These are phyloP conservation scores for Rhodomyrtus psidioides DNA, from an alignment of 441 rosid genomes.

Conservation along the genomic window DNA sequence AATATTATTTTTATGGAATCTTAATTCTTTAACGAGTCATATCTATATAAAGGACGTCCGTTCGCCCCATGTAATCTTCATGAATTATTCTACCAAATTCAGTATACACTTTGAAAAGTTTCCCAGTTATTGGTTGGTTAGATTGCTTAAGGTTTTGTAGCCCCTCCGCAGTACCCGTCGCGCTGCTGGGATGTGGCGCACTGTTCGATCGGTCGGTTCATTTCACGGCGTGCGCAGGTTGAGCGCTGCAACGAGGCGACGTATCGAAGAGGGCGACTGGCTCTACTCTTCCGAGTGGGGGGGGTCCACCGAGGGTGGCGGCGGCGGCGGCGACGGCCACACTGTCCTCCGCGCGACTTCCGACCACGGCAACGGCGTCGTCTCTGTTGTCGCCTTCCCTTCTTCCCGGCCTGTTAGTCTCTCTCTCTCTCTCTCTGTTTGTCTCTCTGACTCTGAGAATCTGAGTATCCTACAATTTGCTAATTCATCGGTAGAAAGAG, in stretches of 20 bases:
- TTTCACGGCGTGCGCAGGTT: constrained; percentile 12
- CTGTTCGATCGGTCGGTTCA: constrained; percentile 10
- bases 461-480: background rate
- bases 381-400: constrained; percentile 66
- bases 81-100: too few species aligned
- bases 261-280: constrained; percentile 87
- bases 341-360: constrained; percentile 46
- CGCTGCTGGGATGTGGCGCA: constrained; percentile 20
- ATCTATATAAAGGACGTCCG: too few species aligned
- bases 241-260: constrained; percentile 23
- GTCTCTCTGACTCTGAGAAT: background rate
- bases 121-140: too few species aligned
- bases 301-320: constrained; percentile 26
- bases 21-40: too few species aligned
- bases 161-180: background rate
- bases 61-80: too few species aligned
- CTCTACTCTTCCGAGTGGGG: constrained; percentile 79
- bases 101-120: too few species aligned
- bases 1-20: too few species aligned
- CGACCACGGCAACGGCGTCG: constrained; percentile 64
- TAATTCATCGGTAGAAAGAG: too few species aligned
- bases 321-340: constrained; percentile 19
- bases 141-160: background rate
- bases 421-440: constrained; percentile 1
- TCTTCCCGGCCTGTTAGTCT: constrained; percentile 72